Conservation (phyloP, 345 rosid species). For the Gossypium raimondii region DNA sequence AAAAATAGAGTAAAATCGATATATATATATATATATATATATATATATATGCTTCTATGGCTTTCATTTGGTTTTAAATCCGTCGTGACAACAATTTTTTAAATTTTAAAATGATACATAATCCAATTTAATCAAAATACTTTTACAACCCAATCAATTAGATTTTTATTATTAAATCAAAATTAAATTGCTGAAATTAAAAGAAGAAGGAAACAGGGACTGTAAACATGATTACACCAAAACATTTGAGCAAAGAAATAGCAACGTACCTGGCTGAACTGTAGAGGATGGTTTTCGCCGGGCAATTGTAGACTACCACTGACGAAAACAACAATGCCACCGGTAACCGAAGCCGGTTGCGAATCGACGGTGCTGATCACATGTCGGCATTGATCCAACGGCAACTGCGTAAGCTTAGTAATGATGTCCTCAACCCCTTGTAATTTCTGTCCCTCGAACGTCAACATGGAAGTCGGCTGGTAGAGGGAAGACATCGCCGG, state of each 20-base stretch:
- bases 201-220: too few species aligned
- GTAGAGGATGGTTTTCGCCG: slow-evolving; percentile 60
- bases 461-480: slow-evolving; percentile 64
- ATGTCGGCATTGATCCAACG: slow-evolving; percentile 70
- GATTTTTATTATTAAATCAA: too few species aligned
- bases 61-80: too few species aligned
- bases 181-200: too few species aligned
- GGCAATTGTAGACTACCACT: slow-evolving; percentile 70
- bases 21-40: too few species aligned
- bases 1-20: too few species aligned
- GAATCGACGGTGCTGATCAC: slow-evolving; percentile 63
- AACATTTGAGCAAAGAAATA: background rate
- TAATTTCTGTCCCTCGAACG: slow-evolving; percentile 69
- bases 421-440: slow-evolving; percentile 54
- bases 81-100: too few species aligned
- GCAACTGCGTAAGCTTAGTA: slow-evolving; percentile 54
- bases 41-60: too few species aligned
- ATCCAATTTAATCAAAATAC: too few species aligned
- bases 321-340: slow-evolving; percentile 67
- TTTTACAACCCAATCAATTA: too few species aligned
- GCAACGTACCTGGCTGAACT: slow-evolving; percentile 68
- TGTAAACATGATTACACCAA: background rate
- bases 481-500: slow-evolving; percentile 49
- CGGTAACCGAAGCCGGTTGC: slow-evolving; percentile 57
- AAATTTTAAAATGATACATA: too few species aligned